Evolutionary conservation across 495 filamentous ascomycete genomes (phyloP), one percentile per base, ranked within the genome.

Genomic region (Haplographium delicatum): DNA sequence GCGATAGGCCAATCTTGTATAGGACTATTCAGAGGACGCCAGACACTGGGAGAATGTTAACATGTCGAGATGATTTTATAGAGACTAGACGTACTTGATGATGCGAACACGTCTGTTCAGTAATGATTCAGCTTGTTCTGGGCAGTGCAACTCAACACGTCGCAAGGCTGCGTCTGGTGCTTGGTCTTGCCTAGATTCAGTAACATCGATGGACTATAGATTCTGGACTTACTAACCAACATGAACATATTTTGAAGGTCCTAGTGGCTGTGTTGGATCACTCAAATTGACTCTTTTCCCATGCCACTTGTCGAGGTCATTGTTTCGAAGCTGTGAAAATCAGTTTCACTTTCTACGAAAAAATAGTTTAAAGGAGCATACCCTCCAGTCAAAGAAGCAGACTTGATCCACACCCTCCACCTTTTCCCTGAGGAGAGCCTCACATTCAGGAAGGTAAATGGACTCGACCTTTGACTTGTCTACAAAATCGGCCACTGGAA

Each of bases 1-100:
- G 66, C 59, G 6, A 69, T 30, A 2, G 66, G 63, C 38, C 61
- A 59, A 22, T 69, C 65, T 38, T 62, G 39, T 25, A 68, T 42
- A 1, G 58, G 47, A 22, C 54, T 48, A 37, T 22, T 55, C 3
- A 65, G 24, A 23, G 66, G 65, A 18, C 53, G 50, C 65, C 64
- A 69, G 10, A 67, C 25, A 45, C 66, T 69, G 41, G 19, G 18
- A 33, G 3, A 3, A 24, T 37, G 16, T 37, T n/a, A 37, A 16
- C 22, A 24, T 4, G 13, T n/a, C n/a, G n/a, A n/a, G n/a, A n/a
- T n/a, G n/a, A n/a, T n/a, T n/a, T n/a, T n/a, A n/a, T n/a, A n/a
- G n/a, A n/a, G n/a, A n/a, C n/a, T n/a, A n/a, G 6, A 19, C 28
- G 10, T 44, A 37, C 50, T 52, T 52, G 27, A 44, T 51, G 19